Evolutionary conservation across 192 early-diverging fungal species (phyloP).

Genomic region (Umbelopsis vinacea): DNA sequence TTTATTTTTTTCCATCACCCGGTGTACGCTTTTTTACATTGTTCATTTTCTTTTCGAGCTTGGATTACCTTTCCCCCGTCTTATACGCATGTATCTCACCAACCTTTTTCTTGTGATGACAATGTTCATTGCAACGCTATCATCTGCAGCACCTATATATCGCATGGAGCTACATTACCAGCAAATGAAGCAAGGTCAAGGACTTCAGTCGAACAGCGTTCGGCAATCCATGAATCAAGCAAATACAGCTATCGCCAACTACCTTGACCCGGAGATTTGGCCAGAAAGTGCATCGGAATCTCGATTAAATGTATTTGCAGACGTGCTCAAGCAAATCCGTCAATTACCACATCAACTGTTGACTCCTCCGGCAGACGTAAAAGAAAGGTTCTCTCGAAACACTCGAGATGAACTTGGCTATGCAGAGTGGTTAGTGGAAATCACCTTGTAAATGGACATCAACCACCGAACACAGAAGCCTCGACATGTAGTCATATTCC

Average conservation of each 20-base stretch:
- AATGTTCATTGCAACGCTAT: neutral
- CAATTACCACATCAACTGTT: neutral
- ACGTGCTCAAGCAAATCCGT: neutral
- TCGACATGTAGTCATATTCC: too few relatives aligned
- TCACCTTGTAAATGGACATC: neutral
- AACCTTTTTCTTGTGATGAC: neutral
- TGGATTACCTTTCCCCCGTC: neutral
- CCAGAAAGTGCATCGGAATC: neutral
- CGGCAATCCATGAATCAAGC: neutral
- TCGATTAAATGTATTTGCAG: neutral
- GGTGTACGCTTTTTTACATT: neutral
- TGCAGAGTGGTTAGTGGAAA: slow-evolving; percentile 15
- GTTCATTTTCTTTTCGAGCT: neutral
- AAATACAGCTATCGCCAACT: slow-evolving; percentile 6
- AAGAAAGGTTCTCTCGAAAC: slow-evolving; percentile 10
- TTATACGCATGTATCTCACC: neutral
- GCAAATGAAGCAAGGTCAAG: neutral
- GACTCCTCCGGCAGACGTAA: neutral
- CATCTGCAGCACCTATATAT: neutral
- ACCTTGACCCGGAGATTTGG: slow-evolving; percentile 7
- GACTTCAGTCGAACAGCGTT: neutral
- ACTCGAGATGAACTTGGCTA: slow-evolving; percentile 16
- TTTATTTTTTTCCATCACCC: neutral
- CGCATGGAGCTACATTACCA: neutral
- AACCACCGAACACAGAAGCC: neutral